These are phyloP conservation scores for Holtermannia corniformis DNA, from an alignment of 768 basidiomycete species.

Conservation along the genomic window DNA sequence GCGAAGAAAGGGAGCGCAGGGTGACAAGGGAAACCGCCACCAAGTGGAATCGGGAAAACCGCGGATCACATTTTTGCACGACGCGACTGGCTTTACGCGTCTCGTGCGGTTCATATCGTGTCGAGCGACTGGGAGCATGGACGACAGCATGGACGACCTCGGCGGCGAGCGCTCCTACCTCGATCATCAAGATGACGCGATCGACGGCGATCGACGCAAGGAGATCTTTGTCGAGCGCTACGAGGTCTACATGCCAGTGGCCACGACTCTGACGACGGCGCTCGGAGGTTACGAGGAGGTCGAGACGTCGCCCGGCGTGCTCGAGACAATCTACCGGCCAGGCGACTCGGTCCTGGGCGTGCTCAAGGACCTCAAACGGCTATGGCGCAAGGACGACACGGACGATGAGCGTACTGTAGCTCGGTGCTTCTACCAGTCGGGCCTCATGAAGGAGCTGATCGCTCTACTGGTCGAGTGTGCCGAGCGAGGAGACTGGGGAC, in stretches of 20 bases:
- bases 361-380: constrained; percentile 82
- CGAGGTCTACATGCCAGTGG: constrained; percentile 38
- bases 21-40: no score
- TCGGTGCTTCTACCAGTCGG: constrained; percentile 80
- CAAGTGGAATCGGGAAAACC: no score
- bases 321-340: constrained; percentile 37
- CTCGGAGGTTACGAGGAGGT: constrained; percentile 41
- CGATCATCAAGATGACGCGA: not conserved
- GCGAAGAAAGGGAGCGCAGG: no score
- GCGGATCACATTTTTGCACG: no score
- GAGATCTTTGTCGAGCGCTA: constrained; percentile 17
- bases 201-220: constrained; percentile 10
- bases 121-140: no score
- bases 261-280: constrained; percentile 38
- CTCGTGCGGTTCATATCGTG: no score
- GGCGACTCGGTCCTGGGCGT: constrained; percentile 41
- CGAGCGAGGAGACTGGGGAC: constrained; percentile 38
- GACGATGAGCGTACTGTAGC: constrained; percentile 96
- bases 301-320: constrained; percentile 10
- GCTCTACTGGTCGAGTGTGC: constrained; percentile 55
- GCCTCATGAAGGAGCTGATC: constrained; percentile 75
- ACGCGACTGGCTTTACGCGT: no score
- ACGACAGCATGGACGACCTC: no score
- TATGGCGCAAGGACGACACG: constrained; percentile 92
- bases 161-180: not conserved